These are phyloP conservation scores for Saccharomyces hybrid DNA, from an alignment of 1,139 yeast genomes.

Conservation along the genomic window DNA sequence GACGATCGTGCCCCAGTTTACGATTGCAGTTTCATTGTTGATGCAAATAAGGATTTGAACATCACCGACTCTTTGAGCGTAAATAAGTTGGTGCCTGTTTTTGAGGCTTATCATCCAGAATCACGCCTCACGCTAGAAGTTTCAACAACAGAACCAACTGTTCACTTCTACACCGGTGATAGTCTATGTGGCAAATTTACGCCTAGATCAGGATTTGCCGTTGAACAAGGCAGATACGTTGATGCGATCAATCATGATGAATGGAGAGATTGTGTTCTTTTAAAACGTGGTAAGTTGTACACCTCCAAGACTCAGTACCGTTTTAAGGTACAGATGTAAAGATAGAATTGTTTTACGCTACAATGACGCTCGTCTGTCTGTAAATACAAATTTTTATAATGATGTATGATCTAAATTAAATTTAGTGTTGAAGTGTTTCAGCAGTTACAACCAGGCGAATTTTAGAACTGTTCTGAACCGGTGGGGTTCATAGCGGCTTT, in stretches of 20 bases:
- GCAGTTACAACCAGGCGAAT: too few species aligned
- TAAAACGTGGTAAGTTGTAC: slow-evolving; percentile 39
- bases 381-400: too few species aligned
- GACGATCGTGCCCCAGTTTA: slow-evolving; percentile 24
- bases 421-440: too few species aligned
- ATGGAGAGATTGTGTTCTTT: slow-evolving; percentile 45
- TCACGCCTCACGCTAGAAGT: slow-evolving; percentile 38
- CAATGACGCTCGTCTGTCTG: too few species aligned
- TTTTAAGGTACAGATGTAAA: too few species aligned
- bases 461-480: too few species aligned
- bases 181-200: slow-evolving; percentile 33
- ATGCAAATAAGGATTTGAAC: slow-evolving; percentile 34
- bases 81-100: slow-evolving; percentile 33
- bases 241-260: slow-evolving; percentile 44
- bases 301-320: too few species aligned
- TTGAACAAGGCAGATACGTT: slow-evolving; percentile 53
- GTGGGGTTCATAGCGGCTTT: too few species aligned
- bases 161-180: slow-evolving; percentile 60
- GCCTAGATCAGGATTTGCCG: slow-evolving; percentile 49
- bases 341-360: too few species aligned
- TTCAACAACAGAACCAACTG: slow-evolving; percentile 54
- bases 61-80: slow-evolving; percentile 34
- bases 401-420: too few species aligned
- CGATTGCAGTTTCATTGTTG: slow-evolving; percentile 47
- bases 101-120: slow-evolving; percentile 42